phyloP scores from a whole-genome alignment of 306 rosid species.

The Macrotyloma uniflorum region DNA sequence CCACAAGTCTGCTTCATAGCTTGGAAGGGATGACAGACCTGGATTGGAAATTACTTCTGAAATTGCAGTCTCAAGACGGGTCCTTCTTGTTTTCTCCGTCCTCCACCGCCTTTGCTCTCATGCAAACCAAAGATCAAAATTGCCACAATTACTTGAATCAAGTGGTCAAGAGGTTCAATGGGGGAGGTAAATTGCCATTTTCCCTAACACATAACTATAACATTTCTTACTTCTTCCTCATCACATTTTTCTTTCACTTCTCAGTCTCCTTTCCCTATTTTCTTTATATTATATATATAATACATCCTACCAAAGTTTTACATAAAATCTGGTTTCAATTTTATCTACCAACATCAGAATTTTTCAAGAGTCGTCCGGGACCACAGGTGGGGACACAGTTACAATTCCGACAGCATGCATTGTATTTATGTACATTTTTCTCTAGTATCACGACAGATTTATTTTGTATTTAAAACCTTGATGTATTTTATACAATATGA shows the following conservation, averaged over 20 bases:
- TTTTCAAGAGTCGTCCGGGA: not conserved
- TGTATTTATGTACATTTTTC: too few species aligned
- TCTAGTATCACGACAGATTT: too few species aligned
- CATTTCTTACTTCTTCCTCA: not conserved
- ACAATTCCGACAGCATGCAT: too few species aligned
- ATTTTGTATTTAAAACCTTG: too few species aligned
- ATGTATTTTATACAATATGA: not conserved
- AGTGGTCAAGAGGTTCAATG: slow-evolving; percentile 64
- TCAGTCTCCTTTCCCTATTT: not conserved
- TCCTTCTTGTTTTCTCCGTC: slow-evolving; percentile 94
- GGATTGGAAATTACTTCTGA: slow-evolving; percentile 86
- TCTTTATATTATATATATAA: not conserved
- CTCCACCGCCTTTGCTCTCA: slow-evolving; percentile 90
- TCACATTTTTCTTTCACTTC: not conserved
- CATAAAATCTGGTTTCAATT: not conserved
- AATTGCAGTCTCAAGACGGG: slow-evolving; percentile 82
- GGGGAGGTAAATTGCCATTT: slow-evolving; percentile 68
- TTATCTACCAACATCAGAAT: not conserved
- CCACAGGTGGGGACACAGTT: too few species aligned
- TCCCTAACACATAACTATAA: not conserved
- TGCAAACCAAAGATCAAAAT: slow-evolving; percentile 68
- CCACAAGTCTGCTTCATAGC: slow-evolving; percentile 91
- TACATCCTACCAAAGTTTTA: not conserved
- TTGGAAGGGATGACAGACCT: slow-evolving; percentile 88
- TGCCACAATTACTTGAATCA: slow-evolving; percentile 69